Base-by-base conservation (phyloP, 495 filamentous ascomycete species). In the Penicillium daleae region DNA sequence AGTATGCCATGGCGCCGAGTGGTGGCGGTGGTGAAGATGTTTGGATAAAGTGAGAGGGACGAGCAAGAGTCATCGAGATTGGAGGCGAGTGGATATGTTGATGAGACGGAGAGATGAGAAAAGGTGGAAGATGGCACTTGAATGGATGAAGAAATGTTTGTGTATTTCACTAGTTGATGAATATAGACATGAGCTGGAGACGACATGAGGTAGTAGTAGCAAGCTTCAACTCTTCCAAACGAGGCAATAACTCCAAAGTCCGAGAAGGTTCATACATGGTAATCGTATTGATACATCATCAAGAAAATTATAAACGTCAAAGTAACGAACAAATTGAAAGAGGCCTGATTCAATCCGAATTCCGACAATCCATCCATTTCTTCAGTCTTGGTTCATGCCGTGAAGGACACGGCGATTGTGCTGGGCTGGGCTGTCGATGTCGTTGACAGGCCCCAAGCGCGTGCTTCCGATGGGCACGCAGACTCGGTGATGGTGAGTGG, bases 1-100 rank as follows among this genome's bases (percentile, higher is more conserved):
- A 29, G 51, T 54, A 54, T 33, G 51, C 51, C 51, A 54, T 54
- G n/a, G 5, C 22, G 51, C 3, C 21, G 10, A 33, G 22, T 46
- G n/a, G 8, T 4, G 21, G 19, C 1, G 17, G 19, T 46, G 21
- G 42, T 46, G 8, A 13, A 22, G 29, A 0, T 1, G 29, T 13
- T 31, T 51, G 48, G 24, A 24, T 17, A 12, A 12, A 7, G 24
- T 51, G 24, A 27, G 48, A 24, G 24, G 9, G 12, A 5, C 12
- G 48, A 15, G 48, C 40, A 19, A 9, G 40, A 22, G 46, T 7
- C 12, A 24, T 50, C 13, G 46, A 29, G 51, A 29, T 32, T 33
- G 13, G 49, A 52, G 26, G 29, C 1, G 26, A n/a, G 15, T 26
- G 48, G 17, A 29, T 3, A 31, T 52, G 29, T 52, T 29, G 12